Conservation (phyloP, 2,329 filamentous ascomycete species). For the Cadophora gregata region DNA sequence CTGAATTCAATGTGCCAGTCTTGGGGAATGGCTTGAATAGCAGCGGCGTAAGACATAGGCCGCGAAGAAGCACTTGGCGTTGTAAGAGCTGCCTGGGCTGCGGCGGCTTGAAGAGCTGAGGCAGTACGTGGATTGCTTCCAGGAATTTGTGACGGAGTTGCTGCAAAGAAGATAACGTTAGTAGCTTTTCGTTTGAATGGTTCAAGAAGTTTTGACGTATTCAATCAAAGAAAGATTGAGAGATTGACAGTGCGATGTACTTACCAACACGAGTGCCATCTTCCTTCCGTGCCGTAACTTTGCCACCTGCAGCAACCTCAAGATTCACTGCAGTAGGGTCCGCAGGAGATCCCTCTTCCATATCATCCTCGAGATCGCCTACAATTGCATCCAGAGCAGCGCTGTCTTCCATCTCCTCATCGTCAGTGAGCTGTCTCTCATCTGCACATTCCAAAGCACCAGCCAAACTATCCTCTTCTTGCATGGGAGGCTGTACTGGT, state of each 20-base stretch:
- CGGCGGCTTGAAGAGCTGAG: constrained; percentile 47
- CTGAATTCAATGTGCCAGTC: constrained; percentile 99
- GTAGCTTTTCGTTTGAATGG: neutral
- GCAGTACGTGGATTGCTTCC: constrained; percentile 51
- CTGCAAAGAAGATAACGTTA: constrained; percentile 41
- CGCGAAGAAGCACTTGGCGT: constrained; percentile 61
- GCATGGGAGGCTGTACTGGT: constrained; percentile 57
- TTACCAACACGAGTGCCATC: constrained; percentile 77
- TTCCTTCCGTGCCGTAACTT: constrained; percentile 88
- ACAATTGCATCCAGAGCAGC: constrained; percentile 83
- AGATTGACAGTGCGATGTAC: neutral
- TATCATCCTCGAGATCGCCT: constrained; percentile 87
- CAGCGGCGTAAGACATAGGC: constrained; percentile 82
- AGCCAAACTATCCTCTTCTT: constrained; percentile 66
- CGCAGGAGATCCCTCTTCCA: constrained; percentile 73
- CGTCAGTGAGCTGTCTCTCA: constrained; percentile 81
- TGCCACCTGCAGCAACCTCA: constrained; percentile 84
- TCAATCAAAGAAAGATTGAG: neutral
- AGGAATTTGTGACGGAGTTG: constrained; percentile 74
- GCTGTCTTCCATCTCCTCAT: constrained; percentile 69
- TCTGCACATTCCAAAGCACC: constrained; percentile 90
- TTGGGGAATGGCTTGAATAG: constrained; percentile 79
- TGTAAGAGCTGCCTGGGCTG: constrained; percentile 44
- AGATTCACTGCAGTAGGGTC: constrained; percentile 90
- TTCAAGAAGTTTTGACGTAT: neutral